Conservation (phyloP, 1,284 basidiomycete species). For the Inonotus hispidus region DNA sequence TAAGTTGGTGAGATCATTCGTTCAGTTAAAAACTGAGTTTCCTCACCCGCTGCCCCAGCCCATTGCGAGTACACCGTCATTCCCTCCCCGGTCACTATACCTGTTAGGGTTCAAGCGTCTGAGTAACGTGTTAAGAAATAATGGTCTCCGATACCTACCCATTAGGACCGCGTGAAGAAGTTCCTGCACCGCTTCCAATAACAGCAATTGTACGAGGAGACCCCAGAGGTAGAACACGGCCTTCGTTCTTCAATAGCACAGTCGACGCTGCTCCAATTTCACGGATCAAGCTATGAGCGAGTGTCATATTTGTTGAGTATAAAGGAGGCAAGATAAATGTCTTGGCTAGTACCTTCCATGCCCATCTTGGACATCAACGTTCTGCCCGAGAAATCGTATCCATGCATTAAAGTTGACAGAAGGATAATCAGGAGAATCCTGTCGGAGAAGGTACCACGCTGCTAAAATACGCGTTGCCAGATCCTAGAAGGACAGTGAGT, state of each 20-base stretch:
- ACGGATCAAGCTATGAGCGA: slow-evolving; percentile 40
- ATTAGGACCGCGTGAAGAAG: slow-evolving; percentile 37
- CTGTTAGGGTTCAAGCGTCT: slow-evolving; percentile 1
- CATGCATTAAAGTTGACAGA: slow-evolving; percentile 47
- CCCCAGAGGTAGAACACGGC: slow-evolving; percentile 41
- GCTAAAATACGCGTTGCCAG: slow-evolving; percentile 65
- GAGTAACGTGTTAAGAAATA: background rate
- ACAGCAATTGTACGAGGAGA: slow-evolving; percentile 40
- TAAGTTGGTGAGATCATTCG: background rate
- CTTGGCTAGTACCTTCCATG: slow-evolving; percentile 37
- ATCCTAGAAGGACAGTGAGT: slow-evolving; percentile 29
- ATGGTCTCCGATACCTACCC: slow-evolving; percentile 23
- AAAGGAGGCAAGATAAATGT: background rate
- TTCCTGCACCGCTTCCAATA: slow-evolving; percentile 39
- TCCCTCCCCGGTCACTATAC: slow-evolving; percentile 17
- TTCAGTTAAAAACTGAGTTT: background rate
- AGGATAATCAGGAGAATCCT: slow-evolving; percentile 43
- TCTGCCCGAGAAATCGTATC: slow-evolving; percentile 36
- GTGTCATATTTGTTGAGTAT: background rate
- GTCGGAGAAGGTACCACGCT: slow-evolving; percentile 39
- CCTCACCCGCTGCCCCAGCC: slow-evolving; percentile 55
- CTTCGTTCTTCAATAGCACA: slow-evolving; percentile 73
- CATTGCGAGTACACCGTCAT: slow-evolving; percentile 39
- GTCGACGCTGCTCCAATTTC: slow-evolving; percentile 67
- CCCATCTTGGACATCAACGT: slow-evolving; percentile 58